Conservation (phyloP, 2,329 filamentous ascomycete genomes). For the Colletotrichum incanum region DNA sequence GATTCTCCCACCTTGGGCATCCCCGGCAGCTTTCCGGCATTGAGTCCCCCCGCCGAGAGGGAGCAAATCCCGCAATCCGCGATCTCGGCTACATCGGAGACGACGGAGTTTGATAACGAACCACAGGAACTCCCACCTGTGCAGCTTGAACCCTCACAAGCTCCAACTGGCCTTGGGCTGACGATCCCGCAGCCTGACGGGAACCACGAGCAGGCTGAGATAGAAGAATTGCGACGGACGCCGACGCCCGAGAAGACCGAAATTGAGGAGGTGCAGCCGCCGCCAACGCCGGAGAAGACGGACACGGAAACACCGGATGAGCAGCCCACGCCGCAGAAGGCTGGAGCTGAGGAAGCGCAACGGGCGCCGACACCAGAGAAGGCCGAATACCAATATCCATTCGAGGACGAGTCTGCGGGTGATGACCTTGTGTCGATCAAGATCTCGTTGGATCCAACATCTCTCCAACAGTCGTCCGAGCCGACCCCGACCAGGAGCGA, state of each 20-base stretch:
- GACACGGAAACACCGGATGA: background rate
- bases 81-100: slow-evolving; percentile 71
- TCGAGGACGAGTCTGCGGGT: slow-evolving; percentile 59
- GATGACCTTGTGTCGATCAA: slow-evolving; percentile 59
- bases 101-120: slow-evolving; percentile 82
- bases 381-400: slow-evolving; percentile 66
- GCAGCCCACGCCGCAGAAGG: background rate
- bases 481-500: slow-evolving; percentile 49
- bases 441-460: slow-evolving; percentile 57
- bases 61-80: slow-evolving; percentile 72
- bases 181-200: slow-evolving; percentile 32
- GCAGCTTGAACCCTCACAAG: slow-evolving; percentile 49
- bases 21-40: slow-evolving; percentile 72
- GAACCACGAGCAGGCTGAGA: slow-evolving; percentile 32
- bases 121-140: slow-evolving; percentile 72
- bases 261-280: background rate
- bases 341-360: background rate
- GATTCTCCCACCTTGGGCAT: slow-evolving; percentile 79
- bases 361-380: slow-evolving; percentile 39
- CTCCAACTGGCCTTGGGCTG: slow-evolving; percentile 38
- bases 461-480: slow-evolving; percentile 47
- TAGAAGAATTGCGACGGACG: slow-evolving; percentile 45
- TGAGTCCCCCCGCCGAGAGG: slow-evolving; percentile 55
- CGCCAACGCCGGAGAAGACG: slow-evolving; percentile 1
- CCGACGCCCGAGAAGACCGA: slow-evolving; percentile 35